phyloP scores from a whole-genome alignment of 1,284 basidiomycete species.

The Pascua sp. region DNA sequence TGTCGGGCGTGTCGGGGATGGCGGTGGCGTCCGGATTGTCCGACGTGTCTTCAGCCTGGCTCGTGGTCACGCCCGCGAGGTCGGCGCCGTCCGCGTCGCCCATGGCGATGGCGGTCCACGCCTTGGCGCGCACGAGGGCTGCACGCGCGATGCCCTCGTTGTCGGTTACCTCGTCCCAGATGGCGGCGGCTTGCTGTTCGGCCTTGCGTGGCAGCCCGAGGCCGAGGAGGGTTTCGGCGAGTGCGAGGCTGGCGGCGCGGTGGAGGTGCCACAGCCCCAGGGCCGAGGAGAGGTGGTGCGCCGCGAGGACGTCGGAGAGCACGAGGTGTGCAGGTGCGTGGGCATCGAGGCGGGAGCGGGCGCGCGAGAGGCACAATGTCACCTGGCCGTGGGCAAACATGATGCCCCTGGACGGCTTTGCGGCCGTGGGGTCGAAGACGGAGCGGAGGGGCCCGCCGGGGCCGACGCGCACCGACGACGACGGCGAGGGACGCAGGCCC shows the following conservation, averaged over 20 bases:
- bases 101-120: conserved; percentile 19
- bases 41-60: not conserved
- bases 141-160: conserved; percentile 24
- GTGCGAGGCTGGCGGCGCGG: conserved; percentile 28
- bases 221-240: conserved; percentile 33
- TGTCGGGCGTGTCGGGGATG: no score
- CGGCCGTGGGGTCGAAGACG: conserved; percentile 14
- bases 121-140: conserved; percentile 34
- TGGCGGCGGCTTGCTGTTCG: conserved; percentile 21
- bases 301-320: conserved; percentile 32
- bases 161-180: conserved; percentile 21
- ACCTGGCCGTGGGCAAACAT: conserved; percentile 29
- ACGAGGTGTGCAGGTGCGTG: conserved; percentile 31
- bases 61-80: not conserved
- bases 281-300: conserved; percentile 28
- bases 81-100: conserved; percentile 1
- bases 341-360: conserved; percentile 21
- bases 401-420: conserved; percentile 11
- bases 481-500: conserved; percentile 17
- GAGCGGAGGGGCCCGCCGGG: conserved; percentile 25
- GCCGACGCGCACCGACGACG: conserved; percentile 14
- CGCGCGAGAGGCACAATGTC: conserved; percentile 16
- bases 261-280: conserved; percentile 38
- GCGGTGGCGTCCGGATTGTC: no score
- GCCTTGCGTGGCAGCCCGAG: conserved; percentile 28